Conservation (phyloP, 202 grass and related monocot genomes). For the Carex arenaria region DNA sequence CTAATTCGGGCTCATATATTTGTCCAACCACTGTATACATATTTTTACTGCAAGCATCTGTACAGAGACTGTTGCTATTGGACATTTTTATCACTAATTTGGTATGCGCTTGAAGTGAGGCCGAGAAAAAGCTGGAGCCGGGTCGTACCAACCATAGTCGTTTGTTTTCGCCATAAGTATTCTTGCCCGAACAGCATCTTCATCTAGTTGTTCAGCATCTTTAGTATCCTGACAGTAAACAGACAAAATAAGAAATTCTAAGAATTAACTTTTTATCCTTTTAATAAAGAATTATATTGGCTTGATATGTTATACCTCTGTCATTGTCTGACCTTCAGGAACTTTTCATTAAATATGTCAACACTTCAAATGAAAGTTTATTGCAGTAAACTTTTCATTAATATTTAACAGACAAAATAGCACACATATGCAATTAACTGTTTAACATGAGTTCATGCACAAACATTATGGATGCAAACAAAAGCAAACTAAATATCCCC, state of each 20-base stretch:
- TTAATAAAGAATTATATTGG: not conserved
- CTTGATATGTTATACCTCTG: slow-evolving; percentile 11
- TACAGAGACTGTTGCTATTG: not conserved
- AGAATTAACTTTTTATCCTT: not conserved
- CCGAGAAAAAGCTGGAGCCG: slow-evolving; percentile 46
- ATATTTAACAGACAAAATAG: not conserved
- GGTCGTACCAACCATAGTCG: slow-evolving; percentile 57
- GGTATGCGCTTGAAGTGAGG: slow-evolving; percentile 72
- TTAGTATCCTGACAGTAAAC: not conserved
- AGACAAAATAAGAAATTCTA: not conserved
- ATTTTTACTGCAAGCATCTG: not conserved
- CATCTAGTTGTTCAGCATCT: not conserved
- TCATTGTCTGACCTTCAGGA: slow-evolving; percentile 7
- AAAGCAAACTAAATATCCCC: not conserved
- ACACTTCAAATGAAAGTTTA: not conserved
- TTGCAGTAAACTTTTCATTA: not conserved
- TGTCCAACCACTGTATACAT: not conserved
- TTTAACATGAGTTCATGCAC: not conserved
- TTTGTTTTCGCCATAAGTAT: slow-evolving; percentile 51
- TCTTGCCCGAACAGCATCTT: slow-evolving; percentile 23
- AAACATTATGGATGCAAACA: not conserved
- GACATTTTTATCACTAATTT: slow-evolving; percentile 34
- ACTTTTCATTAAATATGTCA: not conserved
- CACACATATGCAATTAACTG: not conserved
- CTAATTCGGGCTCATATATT: not conserved